These are phyloP conservation scores for Alisma plantagoaquatica DNA, from an alignment of 106 monocot genomes.

Conservation along the genomic window DNA sequence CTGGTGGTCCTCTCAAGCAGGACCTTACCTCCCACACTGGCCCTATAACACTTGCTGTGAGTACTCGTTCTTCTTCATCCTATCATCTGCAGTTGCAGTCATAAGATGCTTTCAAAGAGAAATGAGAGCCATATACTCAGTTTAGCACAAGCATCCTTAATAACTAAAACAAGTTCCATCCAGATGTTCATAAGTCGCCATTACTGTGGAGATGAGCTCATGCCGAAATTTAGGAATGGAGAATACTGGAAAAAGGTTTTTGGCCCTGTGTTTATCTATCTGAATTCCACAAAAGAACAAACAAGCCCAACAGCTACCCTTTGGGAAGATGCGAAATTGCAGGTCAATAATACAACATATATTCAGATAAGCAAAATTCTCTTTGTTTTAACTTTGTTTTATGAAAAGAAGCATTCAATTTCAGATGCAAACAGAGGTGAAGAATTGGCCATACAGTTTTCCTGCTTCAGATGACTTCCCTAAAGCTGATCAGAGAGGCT, in stretches of 20 bases:
- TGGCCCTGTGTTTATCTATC: slow-evolving; percentile 77
- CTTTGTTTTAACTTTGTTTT: not conserved
- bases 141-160: not conserved
- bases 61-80: not conserved
- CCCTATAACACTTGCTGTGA: slow-evolving; percentile 81
- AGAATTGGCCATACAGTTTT: slow-evolving; percentile 64
- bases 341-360: slow-evolving; percentile 50
- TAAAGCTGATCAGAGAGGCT: slow-evolving; percentile 51
- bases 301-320: slow-evolving; percentile 38
- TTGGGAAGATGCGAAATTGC: slow-evolving; percentile 86
- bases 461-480: slow-evolving; percentile 60
- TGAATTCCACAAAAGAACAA: slow-evolving; percentile 38
- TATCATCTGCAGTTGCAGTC: not conserved
- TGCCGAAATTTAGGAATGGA: slow-evolving; percentile 54
- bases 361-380: too few relatives aligned
- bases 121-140: not conserved
- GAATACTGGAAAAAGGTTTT: slow-evolving; percentile 85
- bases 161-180: not conserved
- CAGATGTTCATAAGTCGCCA: slow-evolving; percentile 78
- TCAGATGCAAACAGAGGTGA: slow-evolving; percentile 4
- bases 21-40: too few relatives aligned
- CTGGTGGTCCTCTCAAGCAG: too few relatives aligned
- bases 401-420: not conserved
- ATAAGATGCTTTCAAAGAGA: not conserved
- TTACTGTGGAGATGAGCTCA: slow-evolving; percentile 56